Base-by-base conservation (phyloP, 1,284 basidiomycete species). In the Microbotryomycetes sp. region DNA sequence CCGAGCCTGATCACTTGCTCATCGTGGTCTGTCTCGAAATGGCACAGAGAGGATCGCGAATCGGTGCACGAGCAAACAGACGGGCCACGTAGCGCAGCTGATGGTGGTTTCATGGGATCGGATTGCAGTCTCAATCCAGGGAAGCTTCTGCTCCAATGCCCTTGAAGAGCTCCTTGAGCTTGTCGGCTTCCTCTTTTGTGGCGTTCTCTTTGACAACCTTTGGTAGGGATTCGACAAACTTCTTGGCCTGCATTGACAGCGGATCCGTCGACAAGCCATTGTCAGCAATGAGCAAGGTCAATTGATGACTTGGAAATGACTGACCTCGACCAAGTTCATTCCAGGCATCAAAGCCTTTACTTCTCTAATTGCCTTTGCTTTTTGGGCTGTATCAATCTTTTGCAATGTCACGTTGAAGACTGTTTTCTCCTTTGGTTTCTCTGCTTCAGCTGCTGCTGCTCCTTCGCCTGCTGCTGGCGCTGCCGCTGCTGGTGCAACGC, bases 331-430 rank as follows among this genome's bases (percentile, higher is more conserved):
- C 73, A 97, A 83, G 62, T 92, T 96, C 76, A 97, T 84, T 77
- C 89, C 92, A 31, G 92, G 91, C 71, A 94, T 86, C 70, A 96
- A 76, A 9, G 89, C 89, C 82, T 99, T 99, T 72, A 99, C 90
- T 78, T 98, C 96, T 72, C 90, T 86, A 75, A 99, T 99, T 71
- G 97, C 86, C 81, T 99, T 99, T 48, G 96, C 90, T 78, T 99
- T 97, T 62, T 88, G 81, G 23, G 83, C 80, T 3, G 90, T 83
- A 67, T 94, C 92, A 73, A 97, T 93, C 63, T 90, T 90, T 75
- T 92, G 89, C 49, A 97, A 82, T 77, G 87, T 94, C 74, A 97
- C 86, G 71, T 87, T 94, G 80, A 99, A 98, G 49, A 94, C 83
- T 7, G 93, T 96, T 85, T 98, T 98, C 79, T 98, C 96, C 80